Conservation (phyloP, 306 rosid genomes). For the Pyrus betulifolia region DNA sequence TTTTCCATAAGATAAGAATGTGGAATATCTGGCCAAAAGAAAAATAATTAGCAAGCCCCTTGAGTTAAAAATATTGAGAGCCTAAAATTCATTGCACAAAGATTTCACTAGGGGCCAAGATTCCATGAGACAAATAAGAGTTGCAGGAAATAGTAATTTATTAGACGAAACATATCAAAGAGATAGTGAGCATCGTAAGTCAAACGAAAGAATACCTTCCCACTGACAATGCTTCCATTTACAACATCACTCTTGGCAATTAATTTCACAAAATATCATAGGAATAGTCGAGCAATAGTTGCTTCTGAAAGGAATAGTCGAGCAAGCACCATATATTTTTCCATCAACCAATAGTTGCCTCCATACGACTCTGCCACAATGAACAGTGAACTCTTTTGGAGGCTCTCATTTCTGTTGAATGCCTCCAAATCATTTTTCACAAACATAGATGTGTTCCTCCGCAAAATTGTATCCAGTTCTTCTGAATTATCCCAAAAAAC, state of each 20-base stretch:
- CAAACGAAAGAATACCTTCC: no score
- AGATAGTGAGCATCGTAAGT: no score
- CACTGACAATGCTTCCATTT: no score
- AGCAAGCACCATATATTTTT: conserved; percentile 80
- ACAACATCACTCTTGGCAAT: no score
- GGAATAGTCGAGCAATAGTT: no score
- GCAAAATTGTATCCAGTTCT: no score
- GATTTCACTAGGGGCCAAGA: background rate
- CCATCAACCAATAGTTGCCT: conserved; percentile 83
- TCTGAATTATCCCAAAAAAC: no score
- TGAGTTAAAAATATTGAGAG: background rate
- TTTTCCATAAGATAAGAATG: background rate
- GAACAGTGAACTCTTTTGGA: conserved; percentile 62
- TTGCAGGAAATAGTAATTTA: background rate
- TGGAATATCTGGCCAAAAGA: background rate
- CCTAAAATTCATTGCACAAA: background rate
- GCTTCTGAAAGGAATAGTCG: no score
- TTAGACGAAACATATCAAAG: no score
- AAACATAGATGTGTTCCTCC: conserved; percentile 8
- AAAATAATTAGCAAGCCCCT: background rate
- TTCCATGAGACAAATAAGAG: background rate
- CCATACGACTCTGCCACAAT: conserved; percentile 90
- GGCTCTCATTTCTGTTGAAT: conserved; percentile 41
- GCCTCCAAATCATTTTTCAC: conserved; percentile 76
- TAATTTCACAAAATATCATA: no score